Base-by-base conservation (phyloP, 768 basidiomycete species). In the Tulasnella sp. region DNA sequence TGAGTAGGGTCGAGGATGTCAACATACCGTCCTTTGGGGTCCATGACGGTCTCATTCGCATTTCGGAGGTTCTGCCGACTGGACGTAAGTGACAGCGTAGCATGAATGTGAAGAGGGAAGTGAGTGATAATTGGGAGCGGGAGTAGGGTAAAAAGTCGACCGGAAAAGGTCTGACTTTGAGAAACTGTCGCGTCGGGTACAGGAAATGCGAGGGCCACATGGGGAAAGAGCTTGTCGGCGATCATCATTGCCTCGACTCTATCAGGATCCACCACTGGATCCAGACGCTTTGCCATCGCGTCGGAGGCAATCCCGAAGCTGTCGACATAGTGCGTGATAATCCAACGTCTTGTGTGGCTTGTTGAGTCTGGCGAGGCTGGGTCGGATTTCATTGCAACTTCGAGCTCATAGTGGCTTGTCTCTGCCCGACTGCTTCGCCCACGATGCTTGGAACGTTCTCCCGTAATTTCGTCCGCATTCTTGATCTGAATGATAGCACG, bases 131-230 rank as follows among this genome's bases (percentile, higher is more conserved):
- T 82, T 0, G 89, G 89, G 0, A 90, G 83, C 0, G 89, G 89
- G 8, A 89, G 86, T 71, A 85, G 88, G 0, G 89, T 89, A 82
- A 89, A 90, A 16, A 90, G 83, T 2, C 87, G 84, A 1, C 89
- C 89, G 12, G 31, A 40, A 24, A 52, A 52, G 56, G 3, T 56
- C 2, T 38, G 9, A 4, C 2, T 27, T 9, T 27, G 39, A 7
- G 38, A 19, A 12, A 21, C 21, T 1, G 16, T 52, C 19, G 78
- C 75, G n/a, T 52, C 52, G 27, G 46, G 39, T 10, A 85, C 80
- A 0, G 88, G 88, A 2, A 88, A 83, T 0, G 86, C 85, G 18
- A 78, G 68, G 10, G 76, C 80, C 38, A 89, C 81, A 31, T 85
- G 79, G 0, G 88, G 86, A 9, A 83, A 82, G 0, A 90, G 84